Evolutionary conservation across 1,284 basidiomycete species (phyloP), one percentile per base, ranked within the genome.

Genomic region (Puccinia triticina): DNA sequence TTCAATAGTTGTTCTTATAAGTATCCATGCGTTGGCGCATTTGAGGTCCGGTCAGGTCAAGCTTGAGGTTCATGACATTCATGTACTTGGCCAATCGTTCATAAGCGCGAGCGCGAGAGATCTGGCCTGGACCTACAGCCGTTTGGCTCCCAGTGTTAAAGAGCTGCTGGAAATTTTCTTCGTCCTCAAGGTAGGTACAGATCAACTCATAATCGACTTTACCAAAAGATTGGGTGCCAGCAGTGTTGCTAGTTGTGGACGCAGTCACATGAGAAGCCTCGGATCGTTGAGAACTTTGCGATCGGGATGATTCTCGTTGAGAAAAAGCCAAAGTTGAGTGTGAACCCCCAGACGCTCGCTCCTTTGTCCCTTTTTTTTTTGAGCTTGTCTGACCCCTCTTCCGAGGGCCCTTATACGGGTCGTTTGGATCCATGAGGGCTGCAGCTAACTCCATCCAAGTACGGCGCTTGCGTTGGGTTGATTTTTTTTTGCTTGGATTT

Each of bases 61-160:
- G 12, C 18, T 46, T 26, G 37, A 37, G 40, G n/a, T 26, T 46
- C 11, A 46, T 5, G 23, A 46, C 10, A 53, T 72, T 72, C 69
- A 72, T 29, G 46, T 72, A 72, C 4, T 43, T 12, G 40, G 40
- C 69, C 5, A 72, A 72, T 50, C 26, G 37, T 32, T 72, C 69
- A 29, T 50, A 72, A 1, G 69, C 69, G 14, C 48, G 69, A 2
- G 26, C 26, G 5, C 18, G 69, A 14, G 69, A 29, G 14, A 32
- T 10, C 8, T 50, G 46, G 18, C 1, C 18, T 7, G 1, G 18
- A 3, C 69, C 69, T 4, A 72, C 46, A n/a, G 32, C 2, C 1
- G 69, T 72, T 50, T 72, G 69, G 46, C 23, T 72, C 12, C 69
- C 69, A n/a, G 3, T 32, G 32, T 46, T 46, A 72, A 72, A 72